phyloP scores from a whole-genome alignment of 495 filamentous ascomycete genomes.

The Aspergillus leporis region DNA sequence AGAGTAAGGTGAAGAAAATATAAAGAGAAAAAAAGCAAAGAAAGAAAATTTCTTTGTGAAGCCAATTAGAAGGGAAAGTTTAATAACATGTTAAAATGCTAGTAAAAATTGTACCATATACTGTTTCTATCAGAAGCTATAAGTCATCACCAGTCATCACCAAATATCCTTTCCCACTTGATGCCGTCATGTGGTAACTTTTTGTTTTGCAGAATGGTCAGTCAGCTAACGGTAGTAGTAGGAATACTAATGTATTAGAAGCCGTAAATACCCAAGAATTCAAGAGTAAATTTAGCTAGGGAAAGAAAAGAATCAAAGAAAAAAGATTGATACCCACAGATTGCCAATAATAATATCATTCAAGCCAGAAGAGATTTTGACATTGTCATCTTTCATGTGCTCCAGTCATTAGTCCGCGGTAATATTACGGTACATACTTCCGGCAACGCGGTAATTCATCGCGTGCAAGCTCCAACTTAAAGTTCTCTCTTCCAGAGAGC shows the following conservation, averaged over 20 bases:
- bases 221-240: not conserved
- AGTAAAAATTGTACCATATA: too few species aligned
- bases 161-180: not conserved
- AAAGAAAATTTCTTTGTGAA: not conserved
- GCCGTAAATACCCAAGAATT: not conserved
- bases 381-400: not conserved
- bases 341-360: not conserved
- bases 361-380: too few species aligned
- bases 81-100: not conserved
- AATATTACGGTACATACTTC: conserved; percentile 15
- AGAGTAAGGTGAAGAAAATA: not conserved
- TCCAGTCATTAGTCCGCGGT: conserved; percentile 3
- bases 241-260: not conserved
- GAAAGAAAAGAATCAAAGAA: not conserved
- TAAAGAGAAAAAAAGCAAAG: conserved; percentile 3
- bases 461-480: conserved; percentile 27
- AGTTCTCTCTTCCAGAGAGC: conserved; percentile 6
- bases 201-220: not conserved
- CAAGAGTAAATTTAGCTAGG: not conserved
- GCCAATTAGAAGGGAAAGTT: not conserved
- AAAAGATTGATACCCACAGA: not conserved
- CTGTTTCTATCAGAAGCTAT: too few species aligned
- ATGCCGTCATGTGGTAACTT: conserved; percentile 11
- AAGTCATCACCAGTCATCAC: too few species aligned
- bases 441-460: conserved; percentile 42